Base-by-base conservation (phyloP, 2,329 filamentous ascomycete species). In the Eutypa lata region DNA sequence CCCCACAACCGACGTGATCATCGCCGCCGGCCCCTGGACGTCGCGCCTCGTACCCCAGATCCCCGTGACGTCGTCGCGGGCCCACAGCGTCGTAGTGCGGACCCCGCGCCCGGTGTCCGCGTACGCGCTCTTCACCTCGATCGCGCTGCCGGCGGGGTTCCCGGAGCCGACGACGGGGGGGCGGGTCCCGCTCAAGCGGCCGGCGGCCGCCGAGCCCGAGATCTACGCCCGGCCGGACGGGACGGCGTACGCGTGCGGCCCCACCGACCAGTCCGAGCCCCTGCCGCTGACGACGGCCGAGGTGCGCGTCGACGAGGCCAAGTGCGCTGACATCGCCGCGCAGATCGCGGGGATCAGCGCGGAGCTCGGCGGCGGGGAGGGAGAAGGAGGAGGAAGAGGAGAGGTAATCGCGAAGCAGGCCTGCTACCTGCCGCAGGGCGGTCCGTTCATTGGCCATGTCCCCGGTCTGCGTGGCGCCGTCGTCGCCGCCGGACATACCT, bases 151-250 rank as follows among this genome's bases (percentile, higher is more conserved):
- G 0, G 67, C 68, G 47, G 75, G 78, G 24, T 84, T 83, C 61
- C 66, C 68, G 3, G 65, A 69, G 2, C 65, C 65, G 40, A 69
- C 57, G 2, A 40, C 56, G 3, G 44, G 48, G 3, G 37, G 51
- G 13, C 49, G 40, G 1, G 48, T 47, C 16, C 57, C 61, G 19
- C 58, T 66, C n/a, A 54, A 56, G 58, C 65, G 61, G 54, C 64
- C 53, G 61, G 68, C 66, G 57, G 74, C 76, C 13, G 86, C 84
- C 21, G 80, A 83, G 8, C 89, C 89, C 0, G 89, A 92, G 65
- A 91, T 92, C 61, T 92, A 92, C 68, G 84, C 89, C 2, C 79
- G 89, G 4, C 87, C 88, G 0, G 84, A 89, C 64, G 81, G 87
- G 53, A 88, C 89, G 54, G 82, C 90, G 28, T 92, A 92, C 67